A percentile compares a stretch with the other conserved stretches of the same genome.
Conservation (phyloP, 2,329 filamentous ascomycete species). For the Pseudogymnoascus sp. region DNA sequence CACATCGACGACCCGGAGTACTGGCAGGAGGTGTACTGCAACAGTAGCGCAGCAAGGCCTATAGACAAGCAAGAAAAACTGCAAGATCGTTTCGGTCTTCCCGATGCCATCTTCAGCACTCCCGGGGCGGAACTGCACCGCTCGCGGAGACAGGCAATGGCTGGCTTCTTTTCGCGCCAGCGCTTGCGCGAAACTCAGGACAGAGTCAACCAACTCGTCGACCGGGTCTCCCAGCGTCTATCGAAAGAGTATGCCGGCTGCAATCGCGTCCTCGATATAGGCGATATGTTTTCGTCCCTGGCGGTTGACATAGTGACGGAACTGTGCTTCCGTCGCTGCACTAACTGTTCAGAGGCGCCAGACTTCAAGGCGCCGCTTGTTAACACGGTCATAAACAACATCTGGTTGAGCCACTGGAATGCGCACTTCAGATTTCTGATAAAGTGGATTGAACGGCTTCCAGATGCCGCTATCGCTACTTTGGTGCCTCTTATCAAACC, state of each 20-base stretch:
- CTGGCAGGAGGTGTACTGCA: background rate
- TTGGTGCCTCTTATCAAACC: background rate
- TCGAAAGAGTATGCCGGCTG: background rate
- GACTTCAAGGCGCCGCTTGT: background rate
- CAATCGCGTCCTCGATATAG: slow-evolving; percentile 8
- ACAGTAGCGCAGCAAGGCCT: background rate
- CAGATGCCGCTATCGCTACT: background rate
- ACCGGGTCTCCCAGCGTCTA: background rate
- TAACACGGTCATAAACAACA: background rate
- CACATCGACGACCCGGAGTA: slow-evolving; percentile 26
- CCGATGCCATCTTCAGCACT: background rate
- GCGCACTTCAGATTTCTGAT: background rate
- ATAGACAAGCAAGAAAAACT: background rate
- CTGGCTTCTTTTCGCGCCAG: background rate
- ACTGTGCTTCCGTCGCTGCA: background rate
- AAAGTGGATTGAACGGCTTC: background rate
- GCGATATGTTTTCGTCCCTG: slow-evolving; percentile 12
- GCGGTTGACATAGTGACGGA: background rate
- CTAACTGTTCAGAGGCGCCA: background rate
- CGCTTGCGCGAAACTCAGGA: background rate
- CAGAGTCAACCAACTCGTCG: background rate
- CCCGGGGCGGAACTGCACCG: background rate
- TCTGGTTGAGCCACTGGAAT: background rate
- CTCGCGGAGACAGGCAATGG: background rate
- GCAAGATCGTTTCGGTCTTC: background rate